A percentile compares a stretch with the other conserved stretches of the same genome.
Evolutionary conservation across 148 eudicot genomes (phyloP).

Genomic region (Mesembryanthemum crystallinum): DNA sequence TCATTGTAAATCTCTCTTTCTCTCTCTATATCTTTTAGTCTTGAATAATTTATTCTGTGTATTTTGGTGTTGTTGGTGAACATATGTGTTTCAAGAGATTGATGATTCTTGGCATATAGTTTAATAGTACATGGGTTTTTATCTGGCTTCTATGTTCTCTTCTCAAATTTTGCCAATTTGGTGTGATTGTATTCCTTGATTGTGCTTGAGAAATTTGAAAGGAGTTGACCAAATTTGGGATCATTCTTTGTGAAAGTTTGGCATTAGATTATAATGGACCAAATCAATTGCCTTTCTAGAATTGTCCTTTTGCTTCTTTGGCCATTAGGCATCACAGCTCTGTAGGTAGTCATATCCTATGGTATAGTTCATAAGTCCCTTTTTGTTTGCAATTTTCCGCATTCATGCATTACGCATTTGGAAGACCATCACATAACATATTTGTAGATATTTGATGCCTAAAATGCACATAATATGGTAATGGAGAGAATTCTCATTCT

Average conservation of each 20-base stretch:
- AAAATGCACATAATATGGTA: background rate
- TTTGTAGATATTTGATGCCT: background rate
- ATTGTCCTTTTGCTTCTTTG: background rate
- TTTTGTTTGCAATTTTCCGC: background rate
- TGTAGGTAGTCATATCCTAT: too few relatives aligned
- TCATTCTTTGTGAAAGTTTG: background rate
- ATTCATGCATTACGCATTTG: background rate
- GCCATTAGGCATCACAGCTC: background rate
- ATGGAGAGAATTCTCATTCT: background rate
- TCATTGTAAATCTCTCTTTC: slow-evolving; percentile 1
- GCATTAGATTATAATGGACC: background rate
- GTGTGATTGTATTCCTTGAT: background rate
- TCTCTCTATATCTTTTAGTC: background rate
- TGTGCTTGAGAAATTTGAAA: background rate
- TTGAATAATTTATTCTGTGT: background rate
- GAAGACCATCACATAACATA: background rate
- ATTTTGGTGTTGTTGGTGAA: background rate
- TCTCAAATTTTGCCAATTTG: slow-evolving; percentile 1
- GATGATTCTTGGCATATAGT: background rate
- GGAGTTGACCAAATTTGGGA: background rate
- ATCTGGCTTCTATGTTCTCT: background rate
- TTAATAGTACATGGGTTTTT: background rate
- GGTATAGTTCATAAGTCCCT: background rate
- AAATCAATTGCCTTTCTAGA: background rate
- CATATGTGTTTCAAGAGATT: background rate